These are phyloP conservation scores for Leucocoprinus gongylophorus DNA, from an alignment of 1,284 basidiomycete species.

Conservation along the genomic window DNA sequence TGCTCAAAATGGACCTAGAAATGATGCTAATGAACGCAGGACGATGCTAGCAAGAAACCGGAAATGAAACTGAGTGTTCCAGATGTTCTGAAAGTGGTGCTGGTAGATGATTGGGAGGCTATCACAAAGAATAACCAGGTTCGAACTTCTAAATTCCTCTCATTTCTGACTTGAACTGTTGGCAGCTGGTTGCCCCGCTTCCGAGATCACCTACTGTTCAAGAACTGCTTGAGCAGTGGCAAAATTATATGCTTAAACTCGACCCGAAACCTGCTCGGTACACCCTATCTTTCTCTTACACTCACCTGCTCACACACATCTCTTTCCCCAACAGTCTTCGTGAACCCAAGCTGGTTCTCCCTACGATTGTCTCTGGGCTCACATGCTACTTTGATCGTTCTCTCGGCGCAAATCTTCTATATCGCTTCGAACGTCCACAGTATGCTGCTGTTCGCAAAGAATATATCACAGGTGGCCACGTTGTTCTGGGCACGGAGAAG, in stretches of 20 bases:
- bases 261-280: slow-evolving; percentile 42
- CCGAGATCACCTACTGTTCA: slow-evolving; percentile 80
- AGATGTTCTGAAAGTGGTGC: slow-evolving; percentile 78
- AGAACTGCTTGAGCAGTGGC: slow-evolving; percentile 76
- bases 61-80: slow-evolving; percentile 92
- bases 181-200: slow-evolving; percentile 74
- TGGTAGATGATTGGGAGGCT: slow-evolving; percentile 98
- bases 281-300: slow-evolving; percentile 17
- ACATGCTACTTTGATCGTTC: slow-evolving; percentile 92
- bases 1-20: background rate
- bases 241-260: slow-evolving; percentile 49
- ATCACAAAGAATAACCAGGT: slow-evolving; percentile 94
- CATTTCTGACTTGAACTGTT: background rate
- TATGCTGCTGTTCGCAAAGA: slow-evolving; percentile 79
- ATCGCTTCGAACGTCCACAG: slow-evolving; percentile 91
- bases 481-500: slow-evolving; percentile 64
- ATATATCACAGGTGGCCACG: slow-evolving; percentile 67
- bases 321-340: slow-evolving; percentile 41
- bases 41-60: slow-evolving; percentile 65
- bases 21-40: slow-evolving; percentile 29
- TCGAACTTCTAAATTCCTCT: slow-evolving; percentile 12
- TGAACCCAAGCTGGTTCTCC: slow-evolving; percentile 54
- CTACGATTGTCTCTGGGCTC: slow-evolving; percentile 86
- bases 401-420: slow-evolving; percentile 86
- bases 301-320: background rate